A percentile compares a stretch with the other conserved stretches of the same genome.
Conservation (phyloP, 306 rosid species). For the Dryas octopetala region DNA sequence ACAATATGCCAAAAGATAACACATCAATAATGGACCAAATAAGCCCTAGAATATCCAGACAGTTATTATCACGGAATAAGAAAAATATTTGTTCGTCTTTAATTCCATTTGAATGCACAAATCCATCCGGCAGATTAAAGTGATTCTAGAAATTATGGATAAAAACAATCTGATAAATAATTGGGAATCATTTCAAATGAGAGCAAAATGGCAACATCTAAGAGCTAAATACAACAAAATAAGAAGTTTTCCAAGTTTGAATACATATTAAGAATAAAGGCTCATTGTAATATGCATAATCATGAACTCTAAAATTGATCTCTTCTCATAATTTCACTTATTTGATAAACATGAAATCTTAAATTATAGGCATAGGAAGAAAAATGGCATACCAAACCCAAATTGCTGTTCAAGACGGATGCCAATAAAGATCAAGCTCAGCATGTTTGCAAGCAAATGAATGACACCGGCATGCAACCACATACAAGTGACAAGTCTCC, state of each 20-base stretch:
- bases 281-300: neutral
- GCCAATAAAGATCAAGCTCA: constrained; percentile 50
- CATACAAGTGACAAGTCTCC: constrained; percentile 49
- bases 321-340: neutral
- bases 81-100: neutral
- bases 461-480: constrained; percentile 60
- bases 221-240: neutral
- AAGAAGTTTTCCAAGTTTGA: neutral
- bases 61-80: neutral
- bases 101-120: neutral
- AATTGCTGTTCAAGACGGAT: constrained; percentile 58
- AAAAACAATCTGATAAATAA: neutral
- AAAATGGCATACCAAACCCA: constrained; percentile 39
- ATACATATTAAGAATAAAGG: neutral
- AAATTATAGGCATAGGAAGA: neutral
- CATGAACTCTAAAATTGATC: neutral
- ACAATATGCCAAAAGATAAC: neutral
- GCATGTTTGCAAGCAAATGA: constrained; percentile 52
- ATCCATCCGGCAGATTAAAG: neutral
- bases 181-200: constrained; percentile 1
- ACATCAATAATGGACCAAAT: neutral
- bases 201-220: neutral
- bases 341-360: neutral
- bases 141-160: neutral
- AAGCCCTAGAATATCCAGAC: neutral